phyloP scores from a whole-genome alignment of 495 filamentous ascomycete species.

The Paragyromitra xinjiangensis region DNA sequence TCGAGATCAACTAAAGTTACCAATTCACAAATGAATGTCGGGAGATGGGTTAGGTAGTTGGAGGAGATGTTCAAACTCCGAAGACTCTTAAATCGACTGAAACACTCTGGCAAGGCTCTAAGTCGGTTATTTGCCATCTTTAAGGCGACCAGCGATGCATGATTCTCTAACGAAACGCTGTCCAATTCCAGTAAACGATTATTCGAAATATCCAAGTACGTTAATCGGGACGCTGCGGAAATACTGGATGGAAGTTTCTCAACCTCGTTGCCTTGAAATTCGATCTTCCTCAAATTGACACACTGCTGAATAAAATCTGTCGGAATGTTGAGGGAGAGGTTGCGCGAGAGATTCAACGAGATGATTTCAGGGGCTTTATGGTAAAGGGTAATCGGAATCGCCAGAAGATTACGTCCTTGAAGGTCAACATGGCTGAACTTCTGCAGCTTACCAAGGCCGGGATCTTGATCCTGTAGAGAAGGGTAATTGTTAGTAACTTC shows the following conservation, averaged over 20 bases:
- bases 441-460: conserved; percentile 78
- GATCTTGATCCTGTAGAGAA: conserved; percentile 70
- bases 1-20: conserved; percentile 90
- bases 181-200: conserved; percentile 89
- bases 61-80: conserved; percentile 89
- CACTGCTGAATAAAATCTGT: conserved; percentile 97
- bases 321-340: conserved; percentile 89
- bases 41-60: conserved; percentile 86
- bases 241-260: conserved; percentile 86
- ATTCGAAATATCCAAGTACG: conserved; percentile 91
- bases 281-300: conserved; percentile 89
- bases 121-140: conserved; percentile 93
- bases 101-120: conserved; percentile 77
- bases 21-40: conserved; percentile 81
- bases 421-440: conserved; percentile 95
- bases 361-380: conserved; percentile 92
- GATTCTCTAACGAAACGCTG: conserved; percentile 75
- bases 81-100: conserved; percentile 77
- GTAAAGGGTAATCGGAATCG: conserved; percentile 93
- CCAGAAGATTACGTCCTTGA: conserved; percentile 86
- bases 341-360: conserved; percentile 89
- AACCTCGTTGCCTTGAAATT: conserved; percentile 90
- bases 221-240: conserved; percentile 79
- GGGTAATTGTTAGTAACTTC: conserved; percentile 29
- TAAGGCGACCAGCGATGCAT: conserved; percentile 82